Evolutionary conservation across 345 rosid species (phyloP).

Genomic region (Hypericum perforatum): DNA sequence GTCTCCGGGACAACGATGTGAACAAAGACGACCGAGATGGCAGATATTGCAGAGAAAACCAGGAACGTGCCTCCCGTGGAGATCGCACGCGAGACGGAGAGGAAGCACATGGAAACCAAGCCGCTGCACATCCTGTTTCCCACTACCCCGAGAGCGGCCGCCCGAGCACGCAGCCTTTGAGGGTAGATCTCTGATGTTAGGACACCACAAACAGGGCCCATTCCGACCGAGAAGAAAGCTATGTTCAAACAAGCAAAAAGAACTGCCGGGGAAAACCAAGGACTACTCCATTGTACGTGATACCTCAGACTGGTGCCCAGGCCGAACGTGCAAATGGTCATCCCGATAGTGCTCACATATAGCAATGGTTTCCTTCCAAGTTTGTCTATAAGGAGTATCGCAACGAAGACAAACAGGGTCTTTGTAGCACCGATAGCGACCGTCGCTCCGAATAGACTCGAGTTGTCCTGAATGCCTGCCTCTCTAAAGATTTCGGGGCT

Average conservation of each 20-base stretch:
- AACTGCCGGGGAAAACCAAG: slow-evolving; percentile 17
- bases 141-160: slow-evolving; percentile 65
- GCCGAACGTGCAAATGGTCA: slow-evolving; percentile 12
- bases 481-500: neutral
- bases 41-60: slow-evolving; percentile 46
- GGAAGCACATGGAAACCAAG: slow-evolving; percentile 71
- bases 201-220: slow-evolving; percentile 86
- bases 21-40: slow-evolving; percentile 54
- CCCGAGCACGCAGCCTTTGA: slow-evolving; percentile 64
- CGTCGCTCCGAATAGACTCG: slow-evolving; percentile 18
- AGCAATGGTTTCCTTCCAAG: slow-evolving; percentile 20
- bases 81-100: slow-evolving; percentile 49
- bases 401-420: slow-evolving; percentile 15
- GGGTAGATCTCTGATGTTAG: slow-evolving; percentile 77
- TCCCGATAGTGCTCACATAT: slow-evolving; percentile 16
- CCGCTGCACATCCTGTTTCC: slow-evolving; percentile 76
- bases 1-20: slow-evolving; percentile 60
- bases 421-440: slow-evolving; percentile 21
- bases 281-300: slow-evolving; percentile 7
- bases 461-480: neutral
- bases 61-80: slow-evolving; percentile 63
- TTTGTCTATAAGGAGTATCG: slow-evolving; percentile 16
- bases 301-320: slow-evolving; percentile 9
- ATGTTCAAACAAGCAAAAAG: slow-evolving; percentile 59
- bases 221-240: slow-evolving; percentile 73